Percentiles rank a stretch among this genome's conserved stretches.
Conservation (phyloP, 148 eudicot species). For the Mesembryanthemum crystallinum region DNA sequence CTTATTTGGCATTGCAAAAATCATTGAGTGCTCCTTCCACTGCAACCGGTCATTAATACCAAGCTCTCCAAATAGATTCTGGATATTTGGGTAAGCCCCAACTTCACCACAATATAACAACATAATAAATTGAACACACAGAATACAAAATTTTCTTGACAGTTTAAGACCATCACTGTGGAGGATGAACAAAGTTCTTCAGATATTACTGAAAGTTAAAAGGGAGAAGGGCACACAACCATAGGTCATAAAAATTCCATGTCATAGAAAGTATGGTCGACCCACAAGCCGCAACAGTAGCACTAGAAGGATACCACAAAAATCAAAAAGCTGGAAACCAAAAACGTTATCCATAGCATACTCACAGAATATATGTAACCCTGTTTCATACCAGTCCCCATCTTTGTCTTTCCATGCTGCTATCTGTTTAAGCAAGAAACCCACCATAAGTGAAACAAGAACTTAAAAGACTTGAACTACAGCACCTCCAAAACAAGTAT, state of each 20-base stretch:
- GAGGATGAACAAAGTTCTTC: neutral
- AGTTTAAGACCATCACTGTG: neutral
- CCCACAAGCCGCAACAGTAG: neutral
- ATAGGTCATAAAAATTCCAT: neutral
- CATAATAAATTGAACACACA: constrained; percentile 17
- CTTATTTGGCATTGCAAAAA: constrained; percentile 95
- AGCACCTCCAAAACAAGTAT: neutral
- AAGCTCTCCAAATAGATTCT: constrained; percentile 94
- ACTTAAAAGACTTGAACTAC: neutral
- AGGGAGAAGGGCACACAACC: neutral
- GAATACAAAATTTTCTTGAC: neutral
- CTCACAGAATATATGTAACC: constrained; percentile 98
- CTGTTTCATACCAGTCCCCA: constrained; percentile 98
- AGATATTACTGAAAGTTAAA: neutral
- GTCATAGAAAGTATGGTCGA: neutral
- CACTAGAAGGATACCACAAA: neutral
- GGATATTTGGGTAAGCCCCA: constrained; percentile 99
- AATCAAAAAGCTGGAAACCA: neutral
- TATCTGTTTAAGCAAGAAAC: constrained; percentile 38
- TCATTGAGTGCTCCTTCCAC: constrained; percentile 99
- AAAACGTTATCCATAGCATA: constrained; percentile 10
- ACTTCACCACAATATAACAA: constrained; percentile 44
- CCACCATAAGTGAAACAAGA: constrained; percentile 8
- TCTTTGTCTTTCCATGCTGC: constrained; percentile 99
- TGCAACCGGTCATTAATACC: constrained; percentile 92